Percentiles rank a stretch among this genome's conserved stretches.
Conservation (phyloP, 257 asterid species). For the Handroanthus guayacan region DNA sequence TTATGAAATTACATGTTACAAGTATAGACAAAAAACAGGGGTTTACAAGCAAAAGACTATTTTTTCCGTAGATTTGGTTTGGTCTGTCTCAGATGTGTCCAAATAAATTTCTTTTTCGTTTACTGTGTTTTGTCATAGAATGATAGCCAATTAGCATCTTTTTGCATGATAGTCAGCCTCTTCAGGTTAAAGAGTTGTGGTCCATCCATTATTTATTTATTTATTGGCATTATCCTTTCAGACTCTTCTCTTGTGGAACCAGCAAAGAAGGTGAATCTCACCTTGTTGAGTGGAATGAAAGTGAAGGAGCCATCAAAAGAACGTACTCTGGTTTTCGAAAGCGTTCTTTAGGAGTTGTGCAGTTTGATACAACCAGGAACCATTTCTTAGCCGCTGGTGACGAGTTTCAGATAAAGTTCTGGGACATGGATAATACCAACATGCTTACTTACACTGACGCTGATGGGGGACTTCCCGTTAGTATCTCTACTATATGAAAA, state of each 20-base stretch:
- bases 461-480: conserved; percentile 96
- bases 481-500: conserved; percentile 40
- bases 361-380: conserved; percentile 90
- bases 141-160: not conserved
- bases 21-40: not conserved
- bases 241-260: conserved; percentile 96
- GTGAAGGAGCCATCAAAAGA: conserved; percentile 97
- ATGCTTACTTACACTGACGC: conserved; percentile 74
- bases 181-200: not conserved
- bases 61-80: not conserved
- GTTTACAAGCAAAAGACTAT: not conserved
- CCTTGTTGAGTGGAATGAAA: conserved; percentile 99
- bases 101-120: not conserved
- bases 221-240: conserved; percentile 50
- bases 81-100: not conserved
- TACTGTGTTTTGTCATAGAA: not conserved
- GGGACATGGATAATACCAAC: conserved; percentile 94
- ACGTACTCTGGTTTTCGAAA: conserved; percentile 87
- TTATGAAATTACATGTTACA: not conserved
- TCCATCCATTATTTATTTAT: not conserved
- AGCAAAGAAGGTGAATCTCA: conserved; percentile 99
- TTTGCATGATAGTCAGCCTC: not conserved
- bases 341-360: conserved; percentile 89
- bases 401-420: conserved; percentile 90
- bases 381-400: conserved; percentile 96